Percentiles rank a stretch among this genome's conserved stretches.
Conservation (phyloP, 805 yeast species). For the Nakazawaea anatomiae region DNA sequence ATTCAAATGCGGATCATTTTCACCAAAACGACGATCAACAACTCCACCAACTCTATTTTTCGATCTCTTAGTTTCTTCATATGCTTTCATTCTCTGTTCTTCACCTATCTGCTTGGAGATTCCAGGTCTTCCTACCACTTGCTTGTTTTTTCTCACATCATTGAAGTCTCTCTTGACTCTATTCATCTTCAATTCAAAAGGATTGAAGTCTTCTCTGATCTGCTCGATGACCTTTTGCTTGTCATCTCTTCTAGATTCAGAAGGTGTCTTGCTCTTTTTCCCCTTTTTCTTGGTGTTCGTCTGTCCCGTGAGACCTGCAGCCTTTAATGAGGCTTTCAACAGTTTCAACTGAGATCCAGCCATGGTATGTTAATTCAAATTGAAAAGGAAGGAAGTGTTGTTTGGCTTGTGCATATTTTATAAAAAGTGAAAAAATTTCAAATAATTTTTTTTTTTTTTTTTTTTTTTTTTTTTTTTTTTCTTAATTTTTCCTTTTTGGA, state of each 20-base stretch:
- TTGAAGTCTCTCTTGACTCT: conserved; percentile 54
- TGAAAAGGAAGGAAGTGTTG: too few species aligned
- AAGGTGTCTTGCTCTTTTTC: conserved; percentile 45
- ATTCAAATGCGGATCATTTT: conserved; percentile 60
- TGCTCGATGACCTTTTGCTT: conserved; percentile 46
- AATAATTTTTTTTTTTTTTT: too few species aligned
- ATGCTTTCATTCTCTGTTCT: conserved; percentile 53
- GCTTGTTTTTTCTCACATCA: conserved; percentile 35
- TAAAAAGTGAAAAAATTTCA: too few species aligned
- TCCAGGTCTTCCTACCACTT: conserved; percentile 64
- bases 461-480: too few species aligned
- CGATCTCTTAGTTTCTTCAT: conserved; percentile 54
- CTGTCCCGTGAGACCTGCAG: conserved; percentile 83
- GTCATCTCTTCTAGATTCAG: conserved; percentile 68
- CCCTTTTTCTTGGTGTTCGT: conserved; percentile 59
- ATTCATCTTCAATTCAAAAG: conserved; percentile 75
- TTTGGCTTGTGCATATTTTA: too few species aligned
- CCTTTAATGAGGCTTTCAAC: conserved; percentile 69
- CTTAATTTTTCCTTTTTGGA: too few species aligned
- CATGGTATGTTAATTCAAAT: conserved; percentile 30
- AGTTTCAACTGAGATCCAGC: conserved; percentile 86
- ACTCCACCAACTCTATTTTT: conserved; percentile 76
- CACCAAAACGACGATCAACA: conserved; percentile 89
- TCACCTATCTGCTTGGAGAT: conserved; percentile 65
- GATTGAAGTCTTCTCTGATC: conserved; percentile 82